Evolutionary conservation across 148 eudicot genomes (phyloP), one percentile per base, ranked within the genome.

Genomic region (Simmondsia chinensis): DNA sequence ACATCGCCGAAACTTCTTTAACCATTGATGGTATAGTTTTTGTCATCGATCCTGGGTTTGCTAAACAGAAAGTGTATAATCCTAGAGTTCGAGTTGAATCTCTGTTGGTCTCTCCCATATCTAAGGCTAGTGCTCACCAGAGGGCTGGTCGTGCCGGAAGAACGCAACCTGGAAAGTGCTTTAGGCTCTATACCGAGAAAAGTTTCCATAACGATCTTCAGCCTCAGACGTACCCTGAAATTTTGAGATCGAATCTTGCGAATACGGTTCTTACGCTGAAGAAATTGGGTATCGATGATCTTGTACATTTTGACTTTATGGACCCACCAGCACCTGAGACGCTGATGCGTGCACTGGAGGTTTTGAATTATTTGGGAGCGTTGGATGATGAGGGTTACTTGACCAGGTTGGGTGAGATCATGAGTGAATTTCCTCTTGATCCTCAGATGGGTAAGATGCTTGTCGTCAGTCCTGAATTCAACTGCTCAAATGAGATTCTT

Each of bases 261-360:
- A 87, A 87, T 43, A 87, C 93, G 1, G 96, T 87, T 35, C 81
- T 82, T 4, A 79, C 84, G 26, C 50, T 87, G 69, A 87, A 79
- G 76, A 87, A 87, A 48, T 66, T 82, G 35, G 96, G 96, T 13
- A 87, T 87, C 39, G 96, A 87, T 66, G 96, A 87, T 59, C 65
- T 87, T 43, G 96, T 87, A 17, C 96, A 87, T 59, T 86, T 87
- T 57, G 96, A 87, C 68, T 87, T 87, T 49, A 87, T 87, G 96
- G 94, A 87, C 16, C 96, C 93, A 15, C 96, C 93, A 26, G 96
- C 97, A 19, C 94, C 89, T 0, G 97, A 83, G 71, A 86, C 95
- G 1, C 47, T 86, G 43, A 86, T 86, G 91, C 75, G 95, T 20
- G 95, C 95, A 1, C 43, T 86, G 36, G 95, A 86, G 71, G 82